Base-by-base conservation (phyloP, 768 basidiomycete genomes). In the Chalciporus piperatus region DNA sequence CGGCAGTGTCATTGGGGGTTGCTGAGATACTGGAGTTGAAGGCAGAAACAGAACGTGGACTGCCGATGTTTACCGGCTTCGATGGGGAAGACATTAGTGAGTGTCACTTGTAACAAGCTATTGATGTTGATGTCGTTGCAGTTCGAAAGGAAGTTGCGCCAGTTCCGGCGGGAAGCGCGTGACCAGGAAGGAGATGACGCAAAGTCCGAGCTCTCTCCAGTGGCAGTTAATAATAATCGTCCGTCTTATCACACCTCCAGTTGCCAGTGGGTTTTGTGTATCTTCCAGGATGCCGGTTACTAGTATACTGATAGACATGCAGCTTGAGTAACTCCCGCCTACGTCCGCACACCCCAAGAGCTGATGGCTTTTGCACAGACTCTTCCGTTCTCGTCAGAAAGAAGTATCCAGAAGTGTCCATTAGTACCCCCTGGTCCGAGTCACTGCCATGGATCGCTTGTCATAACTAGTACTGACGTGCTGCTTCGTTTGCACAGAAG, bases 61-160 rank as follows among this genome's bases (percentile, higher is more conserved):
- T 64, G 48, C 60, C 70, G 40, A 85, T 85, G 58, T 72, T 74
- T 9, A 85, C 68, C 40, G 83, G 83, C 62, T 74, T 70, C 4
- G 82, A 82, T n/a, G 82, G 78, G 35, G 76, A 74, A 48, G 79
- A 65, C 81, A 83, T 82, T 33, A 37, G 28, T 51, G 40, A 38
- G 25, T 37, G n/a, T 5, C 25, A n/a, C n/a, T n/a, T n/a, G 32
- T 27, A 9, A 27, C 27, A 27, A 32, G 51, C 17, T 38, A 32
- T 10, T 25, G 45, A 23, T n/a, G 27, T 10, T 25, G 45, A 23
- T n/a, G 27, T 38, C 11, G n/a, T 41, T n/a, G 27, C 17, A 39
- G 32, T 19, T 11, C 13, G 8, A 16, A 22, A 22, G 27, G 16
- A 32, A 19, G 3, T 17, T 9, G 16, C 27, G 43, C 35, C 25